These are phyloP conservation scores for Dothideomycetes sp. DNA, from an alignment of 2,329 filamentous ascomycete species.

Conservation along the genomic window DNA sequence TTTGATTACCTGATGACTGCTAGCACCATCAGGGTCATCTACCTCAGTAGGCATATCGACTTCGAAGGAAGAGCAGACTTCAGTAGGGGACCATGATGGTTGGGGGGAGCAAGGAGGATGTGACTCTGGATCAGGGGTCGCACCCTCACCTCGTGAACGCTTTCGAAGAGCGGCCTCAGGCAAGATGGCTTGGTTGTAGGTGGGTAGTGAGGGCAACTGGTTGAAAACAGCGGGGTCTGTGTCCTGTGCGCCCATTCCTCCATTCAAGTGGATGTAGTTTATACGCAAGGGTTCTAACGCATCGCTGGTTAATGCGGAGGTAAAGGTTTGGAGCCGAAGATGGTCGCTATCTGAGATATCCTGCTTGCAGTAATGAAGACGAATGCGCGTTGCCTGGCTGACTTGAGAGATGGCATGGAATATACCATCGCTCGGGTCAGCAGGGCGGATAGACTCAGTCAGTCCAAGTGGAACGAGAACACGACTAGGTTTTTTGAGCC, in stretches of 20 bases:
- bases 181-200: constrained; percentile 1
- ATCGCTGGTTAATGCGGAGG: neutral
- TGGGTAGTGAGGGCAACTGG: neutral
- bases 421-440: neutral
- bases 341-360: neutral
- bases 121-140: neutral
- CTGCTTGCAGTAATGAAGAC: neutral
- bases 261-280: constrained; percentile 1
- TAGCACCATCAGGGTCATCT: neutral
- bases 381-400: neutral
- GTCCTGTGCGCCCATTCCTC: constrained; percentile 1
- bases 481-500: neutral
- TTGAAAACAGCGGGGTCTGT: neutral
- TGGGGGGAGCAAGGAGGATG: neutral
- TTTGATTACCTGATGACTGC: neutral
- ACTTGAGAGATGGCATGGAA: constrained; percentile 1
- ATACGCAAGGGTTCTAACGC: neutral
- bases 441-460: neutral
- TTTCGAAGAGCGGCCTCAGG: neutral
- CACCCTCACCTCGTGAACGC: neutral
- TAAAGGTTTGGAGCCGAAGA: neutral
- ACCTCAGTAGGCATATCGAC: neutral
- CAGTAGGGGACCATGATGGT: constrained; percentile 2
- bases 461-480: constrained; percentile 1
- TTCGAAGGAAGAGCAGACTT: neutral